Evolutionary conservation across 352 stramenopile genomes (phyloP), one percentile per base, ranked within the genome.

Genomic region (Thalassiosira mediterranea): DNA sequence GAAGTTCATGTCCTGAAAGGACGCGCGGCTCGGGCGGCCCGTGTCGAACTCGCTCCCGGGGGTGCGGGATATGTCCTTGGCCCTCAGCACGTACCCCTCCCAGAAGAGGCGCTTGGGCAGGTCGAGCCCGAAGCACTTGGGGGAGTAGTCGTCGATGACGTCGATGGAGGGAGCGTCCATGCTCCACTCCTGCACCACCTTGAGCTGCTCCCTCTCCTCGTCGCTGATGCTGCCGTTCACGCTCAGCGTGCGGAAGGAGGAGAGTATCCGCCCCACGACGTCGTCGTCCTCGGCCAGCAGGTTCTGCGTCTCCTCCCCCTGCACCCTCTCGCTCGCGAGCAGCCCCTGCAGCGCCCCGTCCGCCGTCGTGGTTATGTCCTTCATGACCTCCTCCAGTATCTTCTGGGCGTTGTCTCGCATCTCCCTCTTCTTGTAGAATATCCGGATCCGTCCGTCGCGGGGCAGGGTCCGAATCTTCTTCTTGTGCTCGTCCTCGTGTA

Each of bases 1-100:
- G 34, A 85, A 82, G 46, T 90, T 90, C 65, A 80, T 86, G 62
- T 88, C 80, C 72, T 90, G 79, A 61, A 89, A 88, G 10, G 60
- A 73, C 26, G 84, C 65, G 21, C 38, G n/a, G 13, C 76, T 87
- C 10, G 76, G 76, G 29, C 84, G 69, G 7, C 81, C 84, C 1
- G 77, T 84, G 34, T 86, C 77, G 38, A 63, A 86, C 3, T 72
- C 34, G 1, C 71, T 76, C 5, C 77, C 84, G 25, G 57, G 34
- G 8, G 31, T 3, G 34, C 84, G 54, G 40, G 28, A 67, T 77
- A 88, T 89, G 53, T 86, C 69, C n/a, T 73, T 61, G 3, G 71
- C 72, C 47, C 71, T n/a, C 37, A 81, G 60, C 21, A 90, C 63
- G 40, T 78, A 86, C 7, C 66, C 81, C 47, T 84, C 70, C 77